Base-by-base conservation (phyloP, 1,284 basidiomycete species). In the Grifola frondosa region DNA sequence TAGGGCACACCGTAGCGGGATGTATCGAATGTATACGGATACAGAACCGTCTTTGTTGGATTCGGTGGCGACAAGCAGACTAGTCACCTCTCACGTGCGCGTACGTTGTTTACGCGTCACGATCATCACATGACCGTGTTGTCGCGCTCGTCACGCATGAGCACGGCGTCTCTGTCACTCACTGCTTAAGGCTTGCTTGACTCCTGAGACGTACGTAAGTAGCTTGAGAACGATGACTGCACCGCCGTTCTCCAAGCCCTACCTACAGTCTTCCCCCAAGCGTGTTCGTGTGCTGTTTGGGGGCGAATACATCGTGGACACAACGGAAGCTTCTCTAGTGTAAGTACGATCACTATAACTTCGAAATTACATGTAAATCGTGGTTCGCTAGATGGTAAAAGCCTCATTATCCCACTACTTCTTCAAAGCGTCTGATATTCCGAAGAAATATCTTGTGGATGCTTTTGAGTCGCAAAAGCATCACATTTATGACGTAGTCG, bases 301-400 rank as follows among this genome's bases (percentile, higher is more conserved):
- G 2, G 77, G 77, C 3, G 58, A 70, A 48, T 75, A 73, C 40
- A 59, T 84, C 31, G 67, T 81, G 32, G 80, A 83, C 53, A 76
- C 77, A 5, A 65, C 47, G 28, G 65, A 72, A 17, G 71, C 80
- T 6, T 80, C 77, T 52, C 68, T 81, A 20, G 79, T 81, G 81
- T 83, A 58, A 56, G 80, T 65, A 12, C 20, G 25, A 7, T 15
- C 21, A 15, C 3, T 8, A 15, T 16, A 21, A 15, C 9, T 20
- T 24, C 16, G 26, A 30, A 11, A 20, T 17, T n/a, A 24, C 19
- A 11, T 15, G n/a, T 48, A 26, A 31, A 21, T 38, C 11, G 17
- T 23, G 15, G 20, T 21, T 19, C 30, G 17, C 15, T 46, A 84
- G 81, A n/a, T 84, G 81, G 81, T 67, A 78, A 38, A 66, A 71